Evolutionary conservation across 352 stramenopile genomes (phyloP), one percentile per base, ranked within the genome.

Genomic region (Phytopythium litorale): DNA sequence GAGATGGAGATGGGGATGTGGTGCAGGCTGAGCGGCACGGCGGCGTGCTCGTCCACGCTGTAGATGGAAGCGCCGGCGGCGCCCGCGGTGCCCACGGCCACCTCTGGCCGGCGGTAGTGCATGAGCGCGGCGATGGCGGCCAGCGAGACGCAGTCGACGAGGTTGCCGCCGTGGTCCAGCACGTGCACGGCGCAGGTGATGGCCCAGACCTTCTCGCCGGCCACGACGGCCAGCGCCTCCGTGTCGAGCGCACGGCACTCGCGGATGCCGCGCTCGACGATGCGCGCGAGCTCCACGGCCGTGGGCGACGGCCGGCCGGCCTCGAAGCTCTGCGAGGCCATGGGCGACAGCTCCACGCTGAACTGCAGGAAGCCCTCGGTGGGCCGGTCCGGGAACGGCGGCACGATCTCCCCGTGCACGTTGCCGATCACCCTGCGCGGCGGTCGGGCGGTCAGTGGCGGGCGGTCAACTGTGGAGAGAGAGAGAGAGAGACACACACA

Each of bases 1-100:
- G 92, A 98, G 55, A 98, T 88, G 25, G 89, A 97, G 46, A 99
- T 83, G n/a, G 96, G 96, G 38, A 97, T 93, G 78, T 98, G 96
- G 79, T 98, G 95, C 60, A 99, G 76, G 65, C 91, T 97, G 33
- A 98, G 72, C 23, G 94, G 92, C 38, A 97, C 83, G 57, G 96
- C 92, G 37, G 90, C 87, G 62, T 97, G 86, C 57, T 98, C 89
- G 56, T 91, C 85, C 52, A 91, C 76, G 71, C 70, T 87, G 77
- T 97, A 88, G 28, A 97, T 79, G 9, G 81, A 88, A 25, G 88
- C 62, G n/a, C 58, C 64, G n/a, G 30, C 6, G 18, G 32, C n/a
- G 13, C n/a, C 19, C 0, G 21, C n/a, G 16, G 19, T 7, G 16
- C 28, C 56, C 28, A 84, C 73, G 48, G 83, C 74, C n/a, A 98